Evolutionary conservation across 2,329 filamentous ascomycete genomes (phyloP), one percentile per base, ranked within the genome.

Genomic region (Talaromyces verruculosus): DNA sequence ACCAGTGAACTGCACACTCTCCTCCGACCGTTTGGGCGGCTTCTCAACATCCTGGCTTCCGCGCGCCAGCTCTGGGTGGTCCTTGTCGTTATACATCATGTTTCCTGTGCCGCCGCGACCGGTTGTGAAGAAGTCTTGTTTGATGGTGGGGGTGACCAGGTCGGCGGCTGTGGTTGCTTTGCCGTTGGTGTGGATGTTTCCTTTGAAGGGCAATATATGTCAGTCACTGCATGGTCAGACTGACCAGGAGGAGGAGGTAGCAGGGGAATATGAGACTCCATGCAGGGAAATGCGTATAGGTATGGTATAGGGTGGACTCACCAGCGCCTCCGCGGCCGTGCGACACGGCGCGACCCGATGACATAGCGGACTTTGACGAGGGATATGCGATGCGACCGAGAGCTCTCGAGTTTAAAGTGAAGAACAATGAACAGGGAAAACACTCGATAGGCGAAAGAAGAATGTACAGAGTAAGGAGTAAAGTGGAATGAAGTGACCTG

Each of bases 81-180:
- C 80, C 3, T 89, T 87, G 72, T 95, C 89, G 68, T 87, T 87
- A 75, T 89, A 89, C 58, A 90, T 88, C 90, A 97, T 96, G 82
- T 96, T 97, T 67, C 93, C 93, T 4, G 87, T 89, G 68, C 93
- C 93, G 65, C 93, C 93, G 61, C 93, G 91, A 65, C 93, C 93
- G 2, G 93, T 97, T 22, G 93, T 97, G 75, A 94, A 93, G 70
- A 91, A 84, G n/a, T 90, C 81, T 57, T 86, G 86, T 81, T 96
- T 97, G 75, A 98, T 87, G 13, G 87, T 90, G 0, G 93, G 93
- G 1, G 93, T 97, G 72, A 89, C 82, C 69, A 96, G 87, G 73
- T 94, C 91, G 69, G 86, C 80, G 61, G 87, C 81, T 35, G 82
- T 79, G 53, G 87, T 72, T 53, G 75, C 69, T 69, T 81, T 76